Evolutionary conservation across 1,139 yeast genomes (phyloP).

Genomic region (Candida tropicalis): DNA sequence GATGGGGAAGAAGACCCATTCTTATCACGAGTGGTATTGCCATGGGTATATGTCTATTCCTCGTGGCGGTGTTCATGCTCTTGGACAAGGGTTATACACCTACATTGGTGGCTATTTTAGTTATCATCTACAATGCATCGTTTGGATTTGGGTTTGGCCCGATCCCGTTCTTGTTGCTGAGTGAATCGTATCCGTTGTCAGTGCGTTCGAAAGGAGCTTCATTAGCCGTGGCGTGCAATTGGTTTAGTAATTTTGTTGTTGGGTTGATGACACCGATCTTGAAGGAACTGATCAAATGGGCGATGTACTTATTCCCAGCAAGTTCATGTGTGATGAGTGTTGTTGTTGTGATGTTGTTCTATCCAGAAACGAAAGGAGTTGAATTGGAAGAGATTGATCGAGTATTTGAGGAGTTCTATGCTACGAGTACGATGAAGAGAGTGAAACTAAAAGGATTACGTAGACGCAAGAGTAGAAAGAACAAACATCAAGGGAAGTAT

Average conservation of each 20-base stretch:
- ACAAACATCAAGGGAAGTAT: conserved; percentile 9
- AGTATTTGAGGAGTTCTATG: conserved; percentile 62
- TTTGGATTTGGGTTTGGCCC: conserved; percentile 65
- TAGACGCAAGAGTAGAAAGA: conserved; percentile 3
- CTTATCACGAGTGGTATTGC: conserved; percentile 50
- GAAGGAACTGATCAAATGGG: conserved; percentile 51
- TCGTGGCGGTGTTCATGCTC: conserved; percentile 45
- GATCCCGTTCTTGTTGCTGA: conserved; percentile 55
- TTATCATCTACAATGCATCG: conserved; percentile 52
- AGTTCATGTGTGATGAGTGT: conserved; percentile 47
- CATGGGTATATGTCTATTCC: conserved; percentile 47
- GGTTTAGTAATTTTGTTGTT: conserved; percentile 57
- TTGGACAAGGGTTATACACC: conserved; percentile 43
- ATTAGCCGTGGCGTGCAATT: conserved; percentile 55
- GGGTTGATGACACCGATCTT: conserved; percentile 57
- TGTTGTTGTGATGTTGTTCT: conserved; percentile 59
- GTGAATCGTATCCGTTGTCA: conserved; percentile 56
- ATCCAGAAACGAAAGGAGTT: conserved; percentile 91
- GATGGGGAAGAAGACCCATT: conserved; percentile 54
- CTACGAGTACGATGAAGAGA: conserved; percentile 12
- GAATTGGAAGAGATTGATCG: conserved; percentile 87
- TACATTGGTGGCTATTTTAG: conserved; percentile 48
- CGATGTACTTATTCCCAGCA: conserved; percentile 53
- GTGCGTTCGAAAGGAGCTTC: conserved; percentile 59
- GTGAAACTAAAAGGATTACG: conserved; percentile 8